Percentiles rank a stretch among this genome's conserved stretches.
These are phyloP conservation scores for Epichloe gansuensis DNA, from an alignment of 2,329 filamentous ascomycete genomes.

Conservation along the genomic window DNA sequence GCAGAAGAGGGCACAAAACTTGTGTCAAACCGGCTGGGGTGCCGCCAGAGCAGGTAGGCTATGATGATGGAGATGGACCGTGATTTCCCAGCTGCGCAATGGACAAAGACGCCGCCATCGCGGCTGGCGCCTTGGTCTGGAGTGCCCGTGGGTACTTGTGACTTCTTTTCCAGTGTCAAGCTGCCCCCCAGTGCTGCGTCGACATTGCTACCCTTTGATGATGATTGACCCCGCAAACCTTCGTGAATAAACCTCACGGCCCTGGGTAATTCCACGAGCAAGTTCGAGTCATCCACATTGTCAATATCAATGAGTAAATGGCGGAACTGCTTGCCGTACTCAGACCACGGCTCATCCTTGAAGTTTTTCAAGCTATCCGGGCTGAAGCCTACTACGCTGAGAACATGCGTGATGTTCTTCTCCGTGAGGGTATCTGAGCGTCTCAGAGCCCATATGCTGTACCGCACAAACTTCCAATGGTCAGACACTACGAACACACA, in stretches of 20 bases:
- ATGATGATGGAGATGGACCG: conserved; percentile 75
- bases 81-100: conserved; percentile 91
- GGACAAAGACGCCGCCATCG: conserved; percentile 38
- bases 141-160: neutral
- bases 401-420: conserved; percentile 72
- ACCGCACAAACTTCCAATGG: conserved; percentile 2
- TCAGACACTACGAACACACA: neutral
- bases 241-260: conserved; percentile 75
- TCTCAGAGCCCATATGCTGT: conserved; percentile 66
- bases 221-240: conserved; percentile 37
- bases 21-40: conserved; percentile 38
- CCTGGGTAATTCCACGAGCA: conserved; percentile 66
- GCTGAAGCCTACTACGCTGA: conserved; percentile 62
- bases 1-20: conserved; percentile 19
- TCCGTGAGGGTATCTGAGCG: conserved; percentile 56
- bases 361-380: conserved; percentile 27
- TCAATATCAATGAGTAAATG: conserved; percentile 77
- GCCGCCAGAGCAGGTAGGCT: conserved; percentile 69
- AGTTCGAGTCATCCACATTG: conserved; percentile 79
- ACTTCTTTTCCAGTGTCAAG: neutral
- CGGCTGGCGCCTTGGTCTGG: conserved; percentile 3
- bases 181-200: neutral
- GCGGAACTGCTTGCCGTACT: conserved; percentile 44
- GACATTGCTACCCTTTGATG: neutral
- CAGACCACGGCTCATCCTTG: conserved; percentile 35